A percentile compares a stretch with the other conserved stretches of the same genome.
Conservation (phyloP, 495 filamentous ascomycete species). For the Hypoxylon fuscum region DNA sequence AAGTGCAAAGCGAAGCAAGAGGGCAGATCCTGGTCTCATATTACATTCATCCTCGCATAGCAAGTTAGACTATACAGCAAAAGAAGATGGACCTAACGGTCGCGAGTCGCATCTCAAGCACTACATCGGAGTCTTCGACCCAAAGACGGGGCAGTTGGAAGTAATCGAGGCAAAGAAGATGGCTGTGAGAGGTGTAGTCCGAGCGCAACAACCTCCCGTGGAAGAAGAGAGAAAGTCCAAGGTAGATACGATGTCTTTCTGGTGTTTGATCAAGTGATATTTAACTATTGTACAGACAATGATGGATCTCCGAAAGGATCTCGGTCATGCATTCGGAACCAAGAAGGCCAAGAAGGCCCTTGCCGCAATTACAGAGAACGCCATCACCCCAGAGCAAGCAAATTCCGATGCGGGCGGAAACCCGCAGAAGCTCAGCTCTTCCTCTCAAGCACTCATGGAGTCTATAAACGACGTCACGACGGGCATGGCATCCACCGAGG, state of each 20-base stretch:
- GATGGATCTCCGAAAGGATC: constrained; percentile 68
- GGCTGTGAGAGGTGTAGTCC: constrained; percentile 70
- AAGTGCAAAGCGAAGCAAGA: constrained; percentile 48
- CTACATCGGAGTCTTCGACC: constrained; percentile 88
- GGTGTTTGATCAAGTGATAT: neutral
- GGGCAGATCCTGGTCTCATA: constrained; percentile 66
- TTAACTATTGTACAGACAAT: constrained; percentile 58
- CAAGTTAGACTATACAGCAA: constrained; percentile 81
- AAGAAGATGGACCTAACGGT: constrained; percentile 71
- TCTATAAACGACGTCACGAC: constrained; percentile 66
- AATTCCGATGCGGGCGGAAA: constrained; percentile 47
- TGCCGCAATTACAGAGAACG: constrained; percentile 78
- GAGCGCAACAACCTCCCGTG: constrained; percentile 58
- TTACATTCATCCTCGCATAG: constrained; percentile 81
- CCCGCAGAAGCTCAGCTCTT: constrained; percentile 60
- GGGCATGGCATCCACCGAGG: constrained; percentile 65
- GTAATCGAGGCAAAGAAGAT: constrained; percentile 80
- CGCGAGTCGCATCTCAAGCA: constrained; percentile 76
- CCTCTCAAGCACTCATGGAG: constrained; percentile 69
- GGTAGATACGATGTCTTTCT: constrained; percentile 45
- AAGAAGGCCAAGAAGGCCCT: constrained; percentile 92
- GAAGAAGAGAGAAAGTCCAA: constrained; percentile 50
- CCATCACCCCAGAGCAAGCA: constrained; percentile 63
- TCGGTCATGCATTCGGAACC: constrained; percentile 91
- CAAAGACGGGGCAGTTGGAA: constrained; percentile 72